Base-by-base conservation (phyloP, 805 yeast species). In the Candida namnaoensis region DNA sequence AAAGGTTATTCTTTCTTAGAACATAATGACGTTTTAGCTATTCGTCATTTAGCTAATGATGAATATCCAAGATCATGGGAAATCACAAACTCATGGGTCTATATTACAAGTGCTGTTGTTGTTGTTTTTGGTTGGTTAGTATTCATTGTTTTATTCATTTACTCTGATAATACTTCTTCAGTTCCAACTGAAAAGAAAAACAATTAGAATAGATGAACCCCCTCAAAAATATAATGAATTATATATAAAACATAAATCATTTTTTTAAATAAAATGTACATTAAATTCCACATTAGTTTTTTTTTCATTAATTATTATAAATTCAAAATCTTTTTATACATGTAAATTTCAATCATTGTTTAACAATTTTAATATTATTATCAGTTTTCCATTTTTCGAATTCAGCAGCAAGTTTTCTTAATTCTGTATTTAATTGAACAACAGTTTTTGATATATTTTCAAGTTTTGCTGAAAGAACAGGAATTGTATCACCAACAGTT, bases 61-160 rank as follows among this genome's bases (percentile, higher is more conserved):
- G 99, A 95, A 67, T 93, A 80, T 68, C 80, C 82, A 46, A 78
- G 98, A 63, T 82, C 95, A 36, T 93, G 93, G 91, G 86, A 84
- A 46, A 91, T 93, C 54, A 71, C 95, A 27, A 90, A 90, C 62
- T 76, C 97, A 1, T 88, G 96, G 95, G 88, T 90, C 40, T 93
- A 93, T 60, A 64, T 91, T 46, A 71, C 84, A 23, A 73, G 88
- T 38, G 80, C 90, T 13, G 64, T 62, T 4, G 64, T 80, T 32
- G 96, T 95, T 23, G 77, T 82, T 28, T 53, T 65, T 25, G 84
- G 82, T 1, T 93, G 96, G 95, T 57, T 88, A 37, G 49, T 78
- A 26, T 91, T 93, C 59, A 78, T 86, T n/a, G 61, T 76, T 33
- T 68, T 81, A 47, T 90, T 78, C 62, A 47, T 66, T 35, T 56